A percentile compares a stretch with the other conserved stretches of the same genome.
phyloP scores from a whole-genome alignment of 2,329 filamentous ascomycete genomes.

The Chaetomium sp. region DNA sequence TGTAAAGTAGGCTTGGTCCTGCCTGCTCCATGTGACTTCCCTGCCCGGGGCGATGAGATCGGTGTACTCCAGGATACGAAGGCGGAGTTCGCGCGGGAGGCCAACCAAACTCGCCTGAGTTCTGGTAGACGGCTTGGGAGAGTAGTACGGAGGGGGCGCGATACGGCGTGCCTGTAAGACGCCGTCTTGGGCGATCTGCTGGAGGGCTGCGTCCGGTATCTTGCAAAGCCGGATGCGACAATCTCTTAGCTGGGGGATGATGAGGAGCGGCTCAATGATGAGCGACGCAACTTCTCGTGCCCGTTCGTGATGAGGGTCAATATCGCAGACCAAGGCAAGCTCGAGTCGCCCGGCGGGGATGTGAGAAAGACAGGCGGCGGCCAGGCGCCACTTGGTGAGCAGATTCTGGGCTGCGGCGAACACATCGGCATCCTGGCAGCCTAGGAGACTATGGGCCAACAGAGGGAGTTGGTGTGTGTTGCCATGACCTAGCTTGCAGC shows the following conservation, averaged over 20 bases:
- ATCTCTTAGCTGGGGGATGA: constrained; percentile 5
- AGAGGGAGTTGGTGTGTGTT: too few relatives aligned
- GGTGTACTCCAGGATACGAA: constrained; percentile 21
- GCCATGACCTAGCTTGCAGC: too few relatives aligned
- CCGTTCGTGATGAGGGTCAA: neutral
- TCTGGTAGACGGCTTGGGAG: too few relatives aligned
- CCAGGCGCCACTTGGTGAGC: neutral
- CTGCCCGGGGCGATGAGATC: constrained; percentile 21
- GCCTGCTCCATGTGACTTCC: constrained; percentile 18
- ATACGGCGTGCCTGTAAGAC: neutral
- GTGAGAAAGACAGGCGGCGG: neutral
- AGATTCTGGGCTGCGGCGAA: neutral
- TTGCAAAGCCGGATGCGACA: constrained; percentile 6
- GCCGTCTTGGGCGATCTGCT: neutral
- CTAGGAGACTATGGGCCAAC: too few relatives aligned
- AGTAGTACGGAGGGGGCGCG: neutral
- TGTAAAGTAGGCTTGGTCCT: too few relatives aligned
- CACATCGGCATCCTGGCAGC: neutral
- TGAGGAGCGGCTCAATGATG: neutral
- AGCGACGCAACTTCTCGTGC: neutral
- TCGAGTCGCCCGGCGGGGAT: neutral
- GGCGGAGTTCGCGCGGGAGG: constrained; percentile 22
- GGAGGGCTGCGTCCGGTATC: neutral
- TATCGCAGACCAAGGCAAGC: neutral
- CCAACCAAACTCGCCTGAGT: neutral